Conservation (phyloP, 2,329 filamentous ascomycete species). For the Ascomycota sp. region DNA sequence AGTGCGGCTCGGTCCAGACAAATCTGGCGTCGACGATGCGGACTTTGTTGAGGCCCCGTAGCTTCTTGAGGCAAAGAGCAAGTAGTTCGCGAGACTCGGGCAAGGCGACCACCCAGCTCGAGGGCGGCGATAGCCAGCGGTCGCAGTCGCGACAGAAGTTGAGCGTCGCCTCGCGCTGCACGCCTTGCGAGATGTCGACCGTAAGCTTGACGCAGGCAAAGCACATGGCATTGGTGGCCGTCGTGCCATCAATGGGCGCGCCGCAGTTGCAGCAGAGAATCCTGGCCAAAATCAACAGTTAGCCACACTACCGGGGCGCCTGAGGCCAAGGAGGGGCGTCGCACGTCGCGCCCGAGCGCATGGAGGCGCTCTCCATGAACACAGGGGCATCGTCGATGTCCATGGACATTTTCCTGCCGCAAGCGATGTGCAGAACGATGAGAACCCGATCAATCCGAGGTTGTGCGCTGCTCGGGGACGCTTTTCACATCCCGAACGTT, state of each 20-base stretch:
- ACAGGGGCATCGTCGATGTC: slow-evolving; percentile 21
- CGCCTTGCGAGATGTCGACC: slow-evolving; percentile 75
- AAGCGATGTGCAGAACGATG: too few relatives aligned
- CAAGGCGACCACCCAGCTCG: slow-evolving; percentile 62
- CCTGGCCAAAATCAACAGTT: slow-evolving; percentile 4
- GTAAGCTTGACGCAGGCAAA: slow-evolving; percentile 90
- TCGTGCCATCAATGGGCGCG: slow-evolving; percentile 80
- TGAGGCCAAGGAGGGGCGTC: slow-evolving; percentile 5
- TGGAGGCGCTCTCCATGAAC: slow-evolving; percentile 12
- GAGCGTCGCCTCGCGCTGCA: slow-evolving; percentile 72
- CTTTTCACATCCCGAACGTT: too few relatives aligned
- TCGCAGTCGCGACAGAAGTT: slow-evolving; percentile 91
- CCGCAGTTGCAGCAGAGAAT: slow-evolving; percentile 98
- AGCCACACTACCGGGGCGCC: not conserved
- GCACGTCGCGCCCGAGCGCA: slow-evolving; percentile 18
- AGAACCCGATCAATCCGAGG: too few relatives aligned
- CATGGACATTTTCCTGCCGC: too few relatives aligned
- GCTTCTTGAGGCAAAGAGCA: slow-evolving; percentile 71
- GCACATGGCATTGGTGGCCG: slow-evolving; percentile 67
- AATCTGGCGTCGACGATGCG: slow-evolving; percentile 90
- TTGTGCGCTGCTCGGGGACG: too few relatives aligned
- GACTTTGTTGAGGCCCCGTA: slow-evolving; percentile 69
- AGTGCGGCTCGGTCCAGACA: slow-evolving; percentile 96
- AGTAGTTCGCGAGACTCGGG: slow-evolving; percentile 83
- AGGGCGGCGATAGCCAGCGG: slow-evolving; percentile 72